Evolutionary conservation across 345 rosid species (phyloP).

Genomic region (Euphorbia tirucalli): DNA sequence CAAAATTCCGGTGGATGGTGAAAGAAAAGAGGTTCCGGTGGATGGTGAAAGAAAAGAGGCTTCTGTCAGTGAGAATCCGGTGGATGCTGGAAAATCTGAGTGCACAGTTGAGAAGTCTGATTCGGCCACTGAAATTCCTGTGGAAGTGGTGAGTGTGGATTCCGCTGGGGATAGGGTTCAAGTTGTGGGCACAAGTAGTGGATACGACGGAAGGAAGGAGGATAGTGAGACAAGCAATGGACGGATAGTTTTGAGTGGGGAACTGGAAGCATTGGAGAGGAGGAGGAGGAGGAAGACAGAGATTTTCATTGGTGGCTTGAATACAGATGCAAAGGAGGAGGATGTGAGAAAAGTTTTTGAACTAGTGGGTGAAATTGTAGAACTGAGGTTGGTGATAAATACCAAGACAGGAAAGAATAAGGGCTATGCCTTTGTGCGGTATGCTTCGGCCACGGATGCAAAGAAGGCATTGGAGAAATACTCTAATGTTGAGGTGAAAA

Average conservation of each 20-base stretch:
- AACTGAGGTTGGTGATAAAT: conserved; percentile 18
- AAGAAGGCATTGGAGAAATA: conserved; percentile 27
- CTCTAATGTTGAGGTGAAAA: conserved; percentile 21
- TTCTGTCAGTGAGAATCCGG: background rate
- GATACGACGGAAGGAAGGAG: conserved; percentile 9
- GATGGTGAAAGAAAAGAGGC: background rate
- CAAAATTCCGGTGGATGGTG: background rate
- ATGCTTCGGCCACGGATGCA: conserved; percentile 28
- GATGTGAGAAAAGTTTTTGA: conserved; percentile 30
- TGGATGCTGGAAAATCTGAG: background rate
- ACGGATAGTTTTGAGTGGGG: conserved; percentile 23
- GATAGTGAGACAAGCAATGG: conserved; percentile 5
- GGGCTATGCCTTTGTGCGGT: conserved; percentile 31
- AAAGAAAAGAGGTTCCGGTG: background rate
- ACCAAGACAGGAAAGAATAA: conserved; percentile 23
- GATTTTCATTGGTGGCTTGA: conserved; percentile 36
- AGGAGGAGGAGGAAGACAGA: conserved; percentile 27
- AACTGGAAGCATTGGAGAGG: conserved; percentile 31
- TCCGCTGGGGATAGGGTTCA: conserved; percentile 9
- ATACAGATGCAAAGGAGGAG: conserved; percentile 22
- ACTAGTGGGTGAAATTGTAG: conserved; percentile 28
- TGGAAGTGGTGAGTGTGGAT: background rate
- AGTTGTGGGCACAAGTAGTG: background rate
- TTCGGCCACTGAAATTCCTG: background rate
- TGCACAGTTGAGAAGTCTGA: background rate